phyloP scores from a whole-genome alignment of 1,284 basidiomycete species.

The Cryptococcus jaspeensis region DNA sequence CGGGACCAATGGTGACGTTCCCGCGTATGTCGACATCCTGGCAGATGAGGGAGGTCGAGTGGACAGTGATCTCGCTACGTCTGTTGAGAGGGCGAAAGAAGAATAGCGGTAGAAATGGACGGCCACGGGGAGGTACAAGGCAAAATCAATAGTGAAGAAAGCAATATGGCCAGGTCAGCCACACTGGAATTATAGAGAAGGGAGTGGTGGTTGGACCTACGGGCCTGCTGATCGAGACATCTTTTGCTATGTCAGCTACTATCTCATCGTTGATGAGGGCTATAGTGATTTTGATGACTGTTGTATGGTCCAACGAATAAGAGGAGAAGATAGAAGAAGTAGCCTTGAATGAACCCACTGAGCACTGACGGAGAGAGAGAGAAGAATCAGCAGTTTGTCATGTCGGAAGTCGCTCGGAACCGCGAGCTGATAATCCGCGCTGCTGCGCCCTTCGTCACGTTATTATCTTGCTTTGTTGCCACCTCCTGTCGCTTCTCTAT shows the following conservation, averaged over 20 bases:
- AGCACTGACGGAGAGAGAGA: no score
- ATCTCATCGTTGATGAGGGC: no score
- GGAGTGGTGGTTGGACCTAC: background rate
- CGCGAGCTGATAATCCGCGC: no score
- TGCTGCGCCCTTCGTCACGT: no score
- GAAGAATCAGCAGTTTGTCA: no score
- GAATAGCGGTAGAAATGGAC: background rate
- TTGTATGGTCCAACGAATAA: no score
- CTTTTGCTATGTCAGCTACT: background rate
- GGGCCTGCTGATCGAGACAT: conserved; percentile 9
- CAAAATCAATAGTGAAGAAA: background rate
- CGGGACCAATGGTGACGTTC: conserved; percentile 81
- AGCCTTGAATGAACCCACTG: no score
- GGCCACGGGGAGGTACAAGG: background rate
- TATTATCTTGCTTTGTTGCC: background rate
- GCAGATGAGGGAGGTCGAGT: conserved; percentile 78
- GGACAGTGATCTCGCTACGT: conserved; percentile 59
- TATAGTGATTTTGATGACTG: no score
- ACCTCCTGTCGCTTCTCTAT: conserved; percentile 4
- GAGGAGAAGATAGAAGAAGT: no score
- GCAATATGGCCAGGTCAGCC: background rate
- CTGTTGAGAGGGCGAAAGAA: background rate
- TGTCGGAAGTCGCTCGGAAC: no score
- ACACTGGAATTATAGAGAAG: background rate
- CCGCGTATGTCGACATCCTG: conserved; percentile 86